These are phyloP conservation scores for Lachancea dasiensis DNA, from an alignment of 805 yeast species.

Conservation along the genomic window DNA sequence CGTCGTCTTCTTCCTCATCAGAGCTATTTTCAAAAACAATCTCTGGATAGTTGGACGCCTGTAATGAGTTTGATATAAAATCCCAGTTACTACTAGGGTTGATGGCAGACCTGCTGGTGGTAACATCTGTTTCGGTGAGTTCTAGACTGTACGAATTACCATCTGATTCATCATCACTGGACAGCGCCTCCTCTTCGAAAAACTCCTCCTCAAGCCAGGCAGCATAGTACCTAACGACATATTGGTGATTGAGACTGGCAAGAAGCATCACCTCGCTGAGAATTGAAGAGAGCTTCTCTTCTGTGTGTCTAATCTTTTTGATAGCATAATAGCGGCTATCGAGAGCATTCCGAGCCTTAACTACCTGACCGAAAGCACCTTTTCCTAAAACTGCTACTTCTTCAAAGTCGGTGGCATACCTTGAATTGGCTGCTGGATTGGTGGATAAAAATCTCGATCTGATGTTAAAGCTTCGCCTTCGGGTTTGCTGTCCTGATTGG, in stretches of 20 bases:
- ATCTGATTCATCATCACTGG: conserved; percentile 28
- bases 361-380: conserved; percentile 98
- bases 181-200: conserved; percentile 33
- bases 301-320: conserved; percentile 80
- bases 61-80: conserved; percentile 60
- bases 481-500: conserved; percentile 11
- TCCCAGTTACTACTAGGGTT: conserved; percentile 42
- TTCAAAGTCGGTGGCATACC: conserved; percentile 91
- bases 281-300: conserved; percentile 71
- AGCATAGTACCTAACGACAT: conserved; percentile 92
- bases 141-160: conserved; percentile 13
- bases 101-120: conserved; percentile 29
- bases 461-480: conserved; percentile 38
- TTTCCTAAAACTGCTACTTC: conserved; percentile 86
- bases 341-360: conserved; percentile 86
- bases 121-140: conserved; percentile 16
- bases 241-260: conserved; percentile 89
- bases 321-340: conserved; percentile 96
- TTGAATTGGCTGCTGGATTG: conserved; percentile 40
- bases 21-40: conserved; percentile 45
- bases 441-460: conserved; percentile 34
- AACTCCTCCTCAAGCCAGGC: conserved; percentile 89
- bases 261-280: conserved; percentile 87
- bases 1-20: conserved; percentile 25
- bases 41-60: conserved; percentile 42